phyloP scores from a whole-genome alignment of 768 basidiomycete species.

The Psilocybe cyanescens region DNA sequence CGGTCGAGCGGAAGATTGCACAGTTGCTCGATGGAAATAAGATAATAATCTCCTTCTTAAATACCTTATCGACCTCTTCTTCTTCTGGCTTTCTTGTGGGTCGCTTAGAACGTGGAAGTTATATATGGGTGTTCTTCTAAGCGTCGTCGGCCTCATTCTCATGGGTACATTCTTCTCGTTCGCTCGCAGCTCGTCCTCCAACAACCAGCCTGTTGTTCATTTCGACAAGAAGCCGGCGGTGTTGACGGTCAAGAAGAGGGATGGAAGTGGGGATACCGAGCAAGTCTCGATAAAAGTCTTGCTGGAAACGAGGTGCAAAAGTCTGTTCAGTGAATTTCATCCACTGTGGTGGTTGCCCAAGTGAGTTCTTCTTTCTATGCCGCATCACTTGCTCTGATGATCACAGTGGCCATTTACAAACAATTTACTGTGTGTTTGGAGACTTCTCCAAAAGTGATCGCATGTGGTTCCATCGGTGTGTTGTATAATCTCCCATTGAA shows the following conservation, averaged over 20 bases:
- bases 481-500: not conserved
- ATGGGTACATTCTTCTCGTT: constrained; percentile 41
- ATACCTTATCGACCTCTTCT: constrained; percentile 5
- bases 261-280: constrained; percentile 34
- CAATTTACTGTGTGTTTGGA: constrained; percentile 60
- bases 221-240: constrained; percentile 43
- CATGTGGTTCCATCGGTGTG: constrained; percentile 60
- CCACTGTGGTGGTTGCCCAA: constrained; percentile 56
- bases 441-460: constrained; percentile 61
- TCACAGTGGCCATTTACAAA: constrained; percentile 65
- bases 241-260: constrained; percentile 35
- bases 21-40: constrained; percentile 6
- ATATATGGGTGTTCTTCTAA: constrained; percentile 26
- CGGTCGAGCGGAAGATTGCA: constrained; percentile 3
- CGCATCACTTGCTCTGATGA: not conserved
- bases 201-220: constrained; percentile 34
- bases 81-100: constrained; percentile 7
- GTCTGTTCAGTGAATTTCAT: constrained; percentile 44
- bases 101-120: constrained; percentile 1
- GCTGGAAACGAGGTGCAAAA: constrained; percentile 44
- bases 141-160: constrained; percentile 31
- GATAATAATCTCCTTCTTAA: constrained; percentile 9
- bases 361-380: constrained; percentile 29
- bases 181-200: constrained; percentile 22
- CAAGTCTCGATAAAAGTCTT: constrained; percentile 41